Percentiles rank a stretch among this genome's conserved stretches.
These are phyloP conservation scores for Colletotrichum echinochloae DNA, from an alignment of 2,329 filamentous ascomycete species.

Conservation along the genomic window DNA sequence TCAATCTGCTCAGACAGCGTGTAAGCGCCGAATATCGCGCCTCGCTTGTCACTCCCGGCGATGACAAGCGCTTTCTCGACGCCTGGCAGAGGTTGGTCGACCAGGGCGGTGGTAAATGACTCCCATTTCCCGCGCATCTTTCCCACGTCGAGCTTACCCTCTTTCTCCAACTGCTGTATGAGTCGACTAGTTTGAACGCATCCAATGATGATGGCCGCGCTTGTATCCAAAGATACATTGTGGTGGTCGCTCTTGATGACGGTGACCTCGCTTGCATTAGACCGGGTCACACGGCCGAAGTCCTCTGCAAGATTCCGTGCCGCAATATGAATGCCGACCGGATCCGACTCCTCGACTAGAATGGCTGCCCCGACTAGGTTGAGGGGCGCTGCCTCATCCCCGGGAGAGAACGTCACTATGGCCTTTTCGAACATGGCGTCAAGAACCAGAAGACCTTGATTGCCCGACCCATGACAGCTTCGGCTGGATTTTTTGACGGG, in stretches of 20 bases:
- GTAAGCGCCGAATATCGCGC: constrained; percentile 70
- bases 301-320: constrained; percentile 48
- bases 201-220: constrained; percentile 23
- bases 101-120: constrained; percentile 59
- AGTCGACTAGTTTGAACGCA: constrained; percentile 58
- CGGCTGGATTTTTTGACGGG: background rate
- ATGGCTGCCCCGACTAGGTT: constrained; percentile 48
- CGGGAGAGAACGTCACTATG: constrained; percentile 45
- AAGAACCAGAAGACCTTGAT: background rate
- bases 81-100: constrained; percentile 59
- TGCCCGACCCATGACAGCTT: too few species aligned
- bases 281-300: constrained; percentile 45
- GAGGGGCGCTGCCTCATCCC: constrained; percentile 25
- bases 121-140: constrained; percentile 68
- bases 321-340: constrained; percentile 50
- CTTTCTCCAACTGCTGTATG: constrained; percentile 56
- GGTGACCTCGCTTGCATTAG: background rate
- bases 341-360: constrained; percentile 48
- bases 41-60: constrained; percentile 68
- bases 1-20: constrained; percentile 72
- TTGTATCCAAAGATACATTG: background rate
- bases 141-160: constrained; percentile 59
- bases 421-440: constrained; percentile 45
- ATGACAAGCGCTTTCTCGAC: constrained; percentile 64
- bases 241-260: background rate